Evolutionary conservation across 2,329 filamentous ascomycete species (phyloP), one percentile per base, ranked within the genome.

Genomic region (Pestalotiopsis sp.): DNA sequence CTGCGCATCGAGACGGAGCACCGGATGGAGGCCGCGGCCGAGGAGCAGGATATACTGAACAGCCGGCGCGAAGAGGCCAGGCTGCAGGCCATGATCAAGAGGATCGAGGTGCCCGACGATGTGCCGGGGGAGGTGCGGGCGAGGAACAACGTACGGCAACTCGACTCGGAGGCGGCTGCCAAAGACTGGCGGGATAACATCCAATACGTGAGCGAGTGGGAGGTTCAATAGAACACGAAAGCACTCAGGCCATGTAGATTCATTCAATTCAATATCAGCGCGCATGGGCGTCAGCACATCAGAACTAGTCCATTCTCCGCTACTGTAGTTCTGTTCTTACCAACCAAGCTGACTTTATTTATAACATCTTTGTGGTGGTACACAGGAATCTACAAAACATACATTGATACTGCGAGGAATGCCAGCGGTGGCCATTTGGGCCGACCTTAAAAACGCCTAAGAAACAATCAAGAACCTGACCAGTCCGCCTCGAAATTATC

Each of bases 1-100:
- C 70, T 41, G 20, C 76, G 66, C 9, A 72, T 78, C 49, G 67
- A 68, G 25, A 67, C 68, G 4, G 77, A 78, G 68, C 75, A 78
- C 66, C 67, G 27, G 4, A 69, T 74, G 13, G 75, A 77, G 68
- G 72, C 69, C 17, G 72, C 72, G 6, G 76, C 76, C 2, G 76
- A 74, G 25, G 62, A 12, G 2, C 36, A 64, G 4, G 77, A 79
- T 52, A 38, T 58, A 3, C 68, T 65, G 20, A 49, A 67, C 17
- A 72, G 73, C 58, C 68, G 63, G 2, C 64, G 67, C 6, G 77
- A 77, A 57, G 75, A 79, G 70, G 68, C 67, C 36, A 65, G 63
- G 31, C 63, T 79, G 20, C 76, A 75, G 76, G 68, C 52, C 9
- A 17, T 77, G 36, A 65, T 77, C 20, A 68, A 68, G 17, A 41